These are phyloP conservation scores for Acer saccharum DNA, from an alignment of 345 rosid species.

Conservation along the genomic window DNA sequence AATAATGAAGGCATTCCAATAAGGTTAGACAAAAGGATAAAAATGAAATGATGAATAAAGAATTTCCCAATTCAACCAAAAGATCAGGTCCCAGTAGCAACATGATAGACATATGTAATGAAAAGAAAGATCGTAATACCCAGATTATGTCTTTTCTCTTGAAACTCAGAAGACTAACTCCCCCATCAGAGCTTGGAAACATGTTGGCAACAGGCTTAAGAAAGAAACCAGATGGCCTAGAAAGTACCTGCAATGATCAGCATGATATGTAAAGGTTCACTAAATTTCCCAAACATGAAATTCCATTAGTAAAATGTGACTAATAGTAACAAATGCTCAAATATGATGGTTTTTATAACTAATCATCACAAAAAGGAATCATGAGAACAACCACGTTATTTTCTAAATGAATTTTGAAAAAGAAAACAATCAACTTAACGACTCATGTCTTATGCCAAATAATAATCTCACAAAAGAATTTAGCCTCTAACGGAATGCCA, in stretches of 20 bases:
- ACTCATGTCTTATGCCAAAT: neutral
- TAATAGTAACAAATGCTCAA: constrained; percentile 4
- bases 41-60: neutral
- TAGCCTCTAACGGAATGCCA: neutral
- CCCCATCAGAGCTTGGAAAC: constrained; percentile 54
- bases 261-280: constrained; percentile 5
- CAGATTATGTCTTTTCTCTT: constrained; percentile 77
- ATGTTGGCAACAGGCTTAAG: constrained; percentile 85
- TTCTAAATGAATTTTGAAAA: neutral
- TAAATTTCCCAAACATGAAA: constrained; percentile 1
- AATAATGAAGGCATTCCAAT: constrained; percentile 3
- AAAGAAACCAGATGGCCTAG: constrained; percentile 80
- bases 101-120: neutral
- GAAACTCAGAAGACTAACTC: constrained; percentile 75
- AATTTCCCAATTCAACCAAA: constrained; percentile 7
- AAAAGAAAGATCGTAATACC: constrained; percentile 48
- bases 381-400: neutral
- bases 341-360: neutral
- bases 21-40: constrained; percentile 1
- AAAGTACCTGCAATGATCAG: constrained; percentile 64
- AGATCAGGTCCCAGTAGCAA: constrained; percentile 7
- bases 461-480: constrained; percentile 8
- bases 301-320: neutral
- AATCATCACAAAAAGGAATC: neutral
- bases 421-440: neutral